Base-by-base conservation (phyloP, 805 yeast species). In the Hemisphaericaspora nanyangensis region DNA sequence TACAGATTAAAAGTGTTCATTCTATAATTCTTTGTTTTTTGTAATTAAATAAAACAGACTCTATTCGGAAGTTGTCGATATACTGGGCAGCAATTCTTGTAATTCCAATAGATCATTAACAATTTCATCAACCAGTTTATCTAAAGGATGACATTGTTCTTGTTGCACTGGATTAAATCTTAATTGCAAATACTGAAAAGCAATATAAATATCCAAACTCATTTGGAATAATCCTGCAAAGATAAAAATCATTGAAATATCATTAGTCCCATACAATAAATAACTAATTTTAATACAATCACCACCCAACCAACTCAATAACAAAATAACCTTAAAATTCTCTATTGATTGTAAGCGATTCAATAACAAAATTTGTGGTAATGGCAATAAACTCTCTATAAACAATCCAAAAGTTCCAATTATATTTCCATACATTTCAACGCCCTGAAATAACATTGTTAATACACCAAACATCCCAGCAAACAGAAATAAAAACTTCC, bases 241-340 rank as follows among this genome's bases (percentile, higher is more conserved):
- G 7, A 84, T 70, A 55, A 85, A 85, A 6, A 85, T 66, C 6
- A 63, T 49, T 2, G 89, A 80, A 20, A 85, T 76, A 48, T 85
- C 74, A 38, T 74, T 74, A 1, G 93, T 84, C 12, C 95, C 95
- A 58, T 72, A 85, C n/a, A 85, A 50, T 38, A 86, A 65, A 52
- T 85, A 86, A 37, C 81, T 68, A 17, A 87, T 76, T 56, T 90
- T 90, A 28, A 87, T 74, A 29, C 82, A 66, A 61, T 89, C 97
- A 41, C 96, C 96, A 43, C 91, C 82, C 4, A 89, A 66, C 97
- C 97, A 89, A 52, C 90, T 82, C 15, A 88, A 61, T 27, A 89
- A 57, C 25, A 89, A 64, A 19, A 91, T 77, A 36, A 80, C 68
- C 51, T 88, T 82, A 64, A 89, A 89, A 43, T 93, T 91, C 47